phyloP scores from a whole-genome alignment of 495 filamentous ascomycete species.

The Lasiosphaeriaceae sp. region DNA sequence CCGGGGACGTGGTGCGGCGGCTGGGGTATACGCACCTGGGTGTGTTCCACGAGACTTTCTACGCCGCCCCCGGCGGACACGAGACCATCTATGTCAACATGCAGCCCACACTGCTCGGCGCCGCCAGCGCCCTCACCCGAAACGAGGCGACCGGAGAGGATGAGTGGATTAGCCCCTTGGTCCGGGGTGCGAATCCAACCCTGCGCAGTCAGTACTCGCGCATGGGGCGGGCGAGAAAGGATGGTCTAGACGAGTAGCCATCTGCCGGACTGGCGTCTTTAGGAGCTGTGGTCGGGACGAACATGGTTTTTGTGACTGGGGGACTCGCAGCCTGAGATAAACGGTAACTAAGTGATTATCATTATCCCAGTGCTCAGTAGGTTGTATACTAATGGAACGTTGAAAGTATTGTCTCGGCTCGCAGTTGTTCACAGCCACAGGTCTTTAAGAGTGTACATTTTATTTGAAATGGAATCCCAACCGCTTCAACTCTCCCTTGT shows the following conservation, averaged over 20 bases:
- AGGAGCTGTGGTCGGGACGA: no score
- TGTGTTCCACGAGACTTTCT: slow-evolving; percentile 21
- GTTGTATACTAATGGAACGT: no score
- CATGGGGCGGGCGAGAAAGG: slow-evolving; percentile 6
- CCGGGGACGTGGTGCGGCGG: not conserved
- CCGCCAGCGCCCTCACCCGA: not conserved
- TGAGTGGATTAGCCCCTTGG: slow-evolving; percentile 13
- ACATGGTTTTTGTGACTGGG: no score
- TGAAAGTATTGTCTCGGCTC: no score
- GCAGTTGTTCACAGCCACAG: no score
- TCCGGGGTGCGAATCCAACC: slow-evolving; percentile 2
- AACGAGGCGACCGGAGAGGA: slow-evolving; percentile 9
- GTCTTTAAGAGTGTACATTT: no score
- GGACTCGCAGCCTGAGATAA: no score
- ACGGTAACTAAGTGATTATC: no score
- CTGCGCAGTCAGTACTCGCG: slow-evolving; percentile 6
- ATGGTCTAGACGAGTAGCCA: not conserved
- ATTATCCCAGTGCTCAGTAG: no score
- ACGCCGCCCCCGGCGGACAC: slow-evolving; percentile 8
- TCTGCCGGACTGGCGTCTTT: no score
- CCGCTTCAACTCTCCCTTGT: no score
- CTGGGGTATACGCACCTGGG: slow-evolving; percentile 8
- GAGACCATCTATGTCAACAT: slow-evolving; percentile 22
- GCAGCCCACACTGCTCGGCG: slow-evolving; percentile 16
- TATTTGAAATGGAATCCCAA: no score